Conservation (phyloP, 2,329 filamentous ascomycete species). For the Cercospora beticola region DNA sequence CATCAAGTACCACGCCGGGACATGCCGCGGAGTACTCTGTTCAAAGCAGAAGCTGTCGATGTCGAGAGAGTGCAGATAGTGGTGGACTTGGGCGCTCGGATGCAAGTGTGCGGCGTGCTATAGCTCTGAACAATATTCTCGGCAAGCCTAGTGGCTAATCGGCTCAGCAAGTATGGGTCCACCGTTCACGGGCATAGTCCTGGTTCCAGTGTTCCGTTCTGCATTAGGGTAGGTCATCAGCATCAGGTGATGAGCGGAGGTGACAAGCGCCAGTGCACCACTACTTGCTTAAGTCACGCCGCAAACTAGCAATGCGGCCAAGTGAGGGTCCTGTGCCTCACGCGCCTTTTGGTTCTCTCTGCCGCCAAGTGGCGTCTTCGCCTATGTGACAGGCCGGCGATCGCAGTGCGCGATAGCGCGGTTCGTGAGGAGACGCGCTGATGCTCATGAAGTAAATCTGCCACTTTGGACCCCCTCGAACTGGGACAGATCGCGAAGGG, state of each 20-base stretch:
- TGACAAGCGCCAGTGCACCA: neutral
- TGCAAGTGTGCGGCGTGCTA: constrained; percentile 9
- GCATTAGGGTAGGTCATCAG: neutral
- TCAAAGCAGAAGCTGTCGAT: neutral
- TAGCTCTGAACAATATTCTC: neutral
- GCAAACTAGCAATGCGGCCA: neutral
- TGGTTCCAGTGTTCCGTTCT: neutral
- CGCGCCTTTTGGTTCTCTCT: neutral
- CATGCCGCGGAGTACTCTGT: neutral
- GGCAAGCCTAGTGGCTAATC: neutral
- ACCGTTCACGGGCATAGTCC: neutral
- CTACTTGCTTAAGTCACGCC: neutral
- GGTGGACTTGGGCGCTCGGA: neutral
- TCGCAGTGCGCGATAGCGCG: neutral
- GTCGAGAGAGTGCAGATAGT: neutral
- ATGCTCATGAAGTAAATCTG: neutral
- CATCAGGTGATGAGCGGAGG: neutral
- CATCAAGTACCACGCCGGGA: neutral
- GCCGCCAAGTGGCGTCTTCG: neutral
- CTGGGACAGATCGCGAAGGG: neutral
- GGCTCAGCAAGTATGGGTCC: neutral
- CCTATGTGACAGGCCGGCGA: neutral
- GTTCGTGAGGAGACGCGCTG: neutral
- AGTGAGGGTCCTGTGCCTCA: neutral
- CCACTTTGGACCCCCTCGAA: neutral